Percentiles rank a stretch among this genome's conserved stretches.
Evolutionary conservation across 768 basidiomycete species (phyloP).

Genomic region (Agaricus subrufescens): DNA sequence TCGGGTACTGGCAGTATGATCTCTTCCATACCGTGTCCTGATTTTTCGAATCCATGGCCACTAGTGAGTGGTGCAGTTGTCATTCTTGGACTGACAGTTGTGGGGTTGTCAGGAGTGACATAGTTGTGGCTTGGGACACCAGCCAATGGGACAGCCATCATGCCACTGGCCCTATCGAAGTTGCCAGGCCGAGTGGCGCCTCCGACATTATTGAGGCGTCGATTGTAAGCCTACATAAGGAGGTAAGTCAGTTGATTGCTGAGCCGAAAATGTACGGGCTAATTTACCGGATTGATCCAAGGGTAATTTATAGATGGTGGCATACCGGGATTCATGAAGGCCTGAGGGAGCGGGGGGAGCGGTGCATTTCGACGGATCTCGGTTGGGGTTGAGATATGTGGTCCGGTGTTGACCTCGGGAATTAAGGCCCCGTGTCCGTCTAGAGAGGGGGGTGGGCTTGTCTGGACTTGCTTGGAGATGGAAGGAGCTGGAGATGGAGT

Average conservation of each 20-base stretch:
- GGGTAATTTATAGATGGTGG: background rate
- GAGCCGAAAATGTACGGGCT: too few species aligned
- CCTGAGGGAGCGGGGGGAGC: background rate
- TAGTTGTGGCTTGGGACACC: background rate
- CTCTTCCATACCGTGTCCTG: too few species aligned
- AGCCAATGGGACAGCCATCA: background rate
- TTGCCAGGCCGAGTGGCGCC: background rate
- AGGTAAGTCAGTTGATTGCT: background rate
- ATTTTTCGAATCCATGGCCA: background rate
- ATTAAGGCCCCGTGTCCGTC: background rate
- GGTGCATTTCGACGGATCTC: background rate
- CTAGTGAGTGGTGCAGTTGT: background rate
- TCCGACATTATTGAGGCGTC: background rate
- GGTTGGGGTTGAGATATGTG: background rate
- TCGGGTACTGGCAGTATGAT: too few species aligned
- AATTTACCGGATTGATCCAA: background rate
- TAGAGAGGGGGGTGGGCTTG: background rate
- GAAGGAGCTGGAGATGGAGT: background rate
- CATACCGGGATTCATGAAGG: background rate
- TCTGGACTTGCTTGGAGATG: background rate
- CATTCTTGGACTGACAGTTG: background rate
- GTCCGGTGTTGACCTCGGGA: background rate
- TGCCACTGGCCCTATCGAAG: background rate
- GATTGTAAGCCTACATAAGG: background rate
- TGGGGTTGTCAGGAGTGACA: background rate